These are phyloP conservation scores for Cyclotella distinguenda DNA, from an alignment of 108 stramenopile species.

Conservation along the genomic window DNA sequence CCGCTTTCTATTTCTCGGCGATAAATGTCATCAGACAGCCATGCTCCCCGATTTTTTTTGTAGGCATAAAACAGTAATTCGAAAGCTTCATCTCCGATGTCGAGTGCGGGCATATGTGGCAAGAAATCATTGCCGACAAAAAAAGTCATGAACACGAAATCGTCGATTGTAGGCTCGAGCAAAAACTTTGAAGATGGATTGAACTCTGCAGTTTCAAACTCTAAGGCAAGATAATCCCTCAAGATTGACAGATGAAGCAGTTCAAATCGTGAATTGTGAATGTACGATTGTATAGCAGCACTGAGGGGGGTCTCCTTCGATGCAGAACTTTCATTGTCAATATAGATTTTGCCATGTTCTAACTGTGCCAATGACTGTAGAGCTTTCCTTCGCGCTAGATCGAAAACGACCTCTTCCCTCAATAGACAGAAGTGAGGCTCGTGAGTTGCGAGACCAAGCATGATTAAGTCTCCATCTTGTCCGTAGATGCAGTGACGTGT, in stretches of 20 bases:
- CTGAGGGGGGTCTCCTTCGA: slow-evolving; percentile 28
- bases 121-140: slow-evolving; percentile 99
- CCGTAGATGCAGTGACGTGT: slow-evolving; percentile 97
- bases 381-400: slow-evolving; percentile 39
- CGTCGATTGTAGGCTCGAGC: slow-evolving; percentile 94
- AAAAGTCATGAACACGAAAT: slow-evolving; percentile 98
- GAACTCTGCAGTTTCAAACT: slow-evolving; percentile 80
- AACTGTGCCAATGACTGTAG: slow-evolving; percentile 49
- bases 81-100: slow-evolving; percentile 96
- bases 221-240: slow-evolving; percentile 93
- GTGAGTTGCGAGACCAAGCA: slow-evolving; percentile 96
- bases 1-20: slow-evolving; percentile 5
- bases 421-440: slow-evolving; percentile 94
- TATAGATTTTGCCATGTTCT: slow-evolving; percentile 38
- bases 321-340: slow-evolving; percentile 9
- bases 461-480: slow-evolving; percentile 99
- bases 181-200: slow-evolving; percentile 60
- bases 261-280: slow-evolving; percentile 93
- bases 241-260: slow-evolving; percentile 93
- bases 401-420: slow-evolving; percentile 93
- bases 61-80: slow-evolving; percentile 93
- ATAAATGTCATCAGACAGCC: slow-evolving; percentile 62
- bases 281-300: slow-evolving; percentile 45
- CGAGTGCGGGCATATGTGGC: slow-evolving; percentile 96
- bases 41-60: slow-evolving; percentile 70